These are phyloP conservation scores for Pseudogymnoascus sp. DNA, from an alignment of 2,329 filamentous ascomycete species.

Conservation along the genomic window DNA sequence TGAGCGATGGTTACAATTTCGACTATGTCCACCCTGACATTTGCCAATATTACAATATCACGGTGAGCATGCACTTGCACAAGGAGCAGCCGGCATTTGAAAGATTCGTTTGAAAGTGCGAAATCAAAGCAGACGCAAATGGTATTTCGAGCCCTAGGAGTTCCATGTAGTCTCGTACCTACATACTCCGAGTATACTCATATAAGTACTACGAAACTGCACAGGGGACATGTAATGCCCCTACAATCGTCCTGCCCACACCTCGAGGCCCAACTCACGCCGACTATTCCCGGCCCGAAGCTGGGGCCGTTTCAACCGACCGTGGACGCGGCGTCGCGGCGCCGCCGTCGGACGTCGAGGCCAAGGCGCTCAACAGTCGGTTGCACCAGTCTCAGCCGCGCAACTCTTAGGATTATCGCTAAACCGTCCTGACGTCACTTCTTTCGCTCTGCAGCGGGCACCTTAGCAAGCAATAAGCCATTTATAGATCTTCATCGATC, in stretches of 20 bases:
- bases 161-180: background rate
- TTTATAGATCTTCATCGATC: background rate
- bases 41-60: background rate
- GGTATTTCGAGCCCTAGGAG: background rate
- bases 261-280: background rate
- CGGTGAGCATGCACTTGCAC: background rate
- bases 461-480: background rate
- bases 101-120: background rate
- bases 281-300: background rate
- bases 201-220: background rate
- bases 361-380: background rate
- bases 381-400: background rate
- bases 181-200: background rate
- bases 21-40: background rate
- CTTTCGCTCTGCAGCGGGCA: background rate
- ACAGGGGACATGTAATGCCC: background rate
- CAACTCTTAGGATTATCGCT: background rate
- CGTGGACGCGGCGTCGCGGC: background rate
- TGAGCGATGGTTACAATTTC: background rate
- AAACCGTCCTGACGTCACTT: background rate
- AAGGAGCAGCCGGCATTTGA: background rate
- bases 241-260: background rate
- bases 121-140: background rate
- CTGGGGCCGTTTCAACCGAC: background rate
- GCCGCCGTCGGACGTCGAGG: too few relatives aligned